Evolutionary conservation across 192 early-diverging fungal species (phyloP).

Genomic region (Pilobolus umbonatus): DNA sequence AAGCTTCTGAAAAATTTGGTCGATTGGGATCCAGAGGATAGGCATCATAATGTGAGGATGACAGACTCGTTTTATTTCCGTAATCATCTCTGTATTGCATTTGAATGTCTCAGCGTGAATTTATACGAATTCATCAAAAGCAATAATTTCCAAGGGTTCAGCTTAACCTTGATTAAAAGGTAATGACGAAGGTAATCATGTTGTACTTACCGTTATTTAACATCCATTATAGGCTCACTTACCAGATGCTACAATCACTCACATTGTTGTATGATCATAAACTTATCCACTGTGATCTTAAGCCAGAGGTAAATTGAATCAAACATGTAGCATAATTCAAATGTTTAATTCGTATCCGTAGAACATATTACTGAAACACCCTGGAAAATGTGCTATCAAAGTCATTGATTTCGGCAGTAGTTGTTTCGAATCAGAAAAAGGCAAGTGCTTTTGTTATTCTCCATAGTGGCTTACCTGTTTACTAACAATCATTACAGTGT

Average conservation of each 20-base stretch:
- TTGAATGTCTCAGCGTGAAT: slow-evolving; percentile 91
- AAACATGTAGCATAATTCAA: neutral
- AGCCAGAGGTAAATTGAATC: slow-evolving; percentile 75
- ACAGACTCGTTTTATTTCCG: slow-evolving; percentile 92
- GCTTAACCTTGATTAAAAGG: slow-evolving; percentile 66
- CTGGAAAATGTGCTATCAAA: slow-evolving; percentile 76
- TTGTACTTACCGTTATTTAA: slow-evolving; percentile 1
- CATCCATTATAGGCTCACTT: slow-evolving; percentile 58
- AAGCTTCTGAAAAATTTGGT: slow-evolving; percentile 84
- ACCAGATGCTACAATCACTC: slow-evolving; percentile 82
- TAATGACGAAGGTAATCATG: slow-evolving; percentile 25
- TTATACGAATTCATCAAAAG: slow-evolving; percentile 97
- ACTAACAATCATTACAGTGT: slow-evolving; percentile 45
- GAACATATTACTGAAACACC: slow-evolving; percentile 80
- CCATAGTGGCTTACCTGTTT: neutral
- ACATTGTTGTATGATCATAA: slow-evolving; percentile 63
- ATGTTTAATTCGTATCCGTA: slow-evolving; percentile 10
- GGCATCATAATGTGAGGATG: slow-evolving; percentile 82
- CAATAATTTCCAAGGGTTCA: slow-evolving; percentile 86
- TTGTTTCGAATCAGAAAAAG: slow-evolving; percentile 85
- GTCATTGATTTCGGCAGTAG: slow-evolving; percentile 97
- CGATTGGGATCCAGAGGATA: slow-evolving; percentile 79
- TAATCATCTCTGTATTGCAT: slow-evolving; percentile 93
- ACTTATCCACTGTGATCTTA: slow-evolving; percentile 96
- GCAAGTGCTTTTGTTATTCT: neutral